Conservation (phyloP, 306 rosid species). For the Pyrus pyrifolia region DNA sequence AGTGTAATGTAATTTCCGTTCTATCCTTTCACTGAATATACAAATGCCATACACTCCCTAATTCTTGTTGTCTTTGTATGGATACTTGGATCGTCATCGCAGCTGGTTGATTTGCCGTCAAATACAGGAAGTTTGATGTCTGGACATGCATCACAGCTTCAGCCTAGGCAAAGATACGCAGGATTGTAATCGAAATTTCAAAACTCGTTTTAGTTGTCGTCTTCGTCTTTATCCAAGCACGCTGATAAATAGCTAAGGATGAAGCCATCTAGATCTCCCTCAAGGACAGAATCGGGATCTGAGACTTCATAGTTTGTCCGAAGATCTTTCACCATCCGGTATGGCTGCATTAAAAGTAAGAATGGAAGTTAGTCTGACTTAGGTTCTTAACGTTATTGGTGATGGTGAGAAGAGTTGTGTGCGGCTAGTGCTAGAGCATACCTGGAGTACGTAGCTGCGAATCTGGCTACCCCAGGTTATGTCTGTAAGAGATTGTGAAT, state of each 20-base stretch:
- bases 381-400: neutral
- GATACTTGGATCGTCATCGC: neutral
- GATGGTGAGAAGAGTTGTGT: neutral
- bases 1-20: neutral
- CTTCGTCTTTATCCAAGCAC: conserved; percentile 64
- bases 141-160: neutral
- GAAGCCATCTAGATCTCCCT: conserved; percentile 83
- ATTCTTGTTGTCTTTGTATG: neutral
- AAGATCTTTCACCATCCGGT: conserved; percentile 94
- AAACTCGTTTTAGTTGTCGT: conserved; percentile 25
- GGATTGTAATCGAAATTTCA: neutral
- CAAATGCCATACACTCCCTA: neutral
- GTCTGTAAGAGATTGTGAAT: conserved; percentile 87
- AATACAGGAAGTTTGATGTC: neutral
- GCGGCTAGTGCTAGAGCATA: conserved; percentile 25
- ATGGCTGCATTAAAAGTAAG: conserved; percentile 57
- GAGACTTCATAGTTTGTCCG: conserved; percentile 90
- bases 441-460: conserved; percentile 92
- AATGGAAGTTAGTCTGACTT: conserved; percentile 9
- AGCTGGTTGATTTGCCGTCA: neutral
- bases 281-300: conserved; percentile 85
- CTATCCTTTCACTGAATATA: neutral
- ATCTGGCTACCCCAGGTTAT: conserved; percentile 97
- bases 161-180: conserved; percentile 6
- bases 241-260: conserved; percentile 78